These are phyloP conservation scores for Diaporthe citri DNA, from an alignment of 2,329 filamentous ascomycete species.

Conservation along the genomic window DNA sequence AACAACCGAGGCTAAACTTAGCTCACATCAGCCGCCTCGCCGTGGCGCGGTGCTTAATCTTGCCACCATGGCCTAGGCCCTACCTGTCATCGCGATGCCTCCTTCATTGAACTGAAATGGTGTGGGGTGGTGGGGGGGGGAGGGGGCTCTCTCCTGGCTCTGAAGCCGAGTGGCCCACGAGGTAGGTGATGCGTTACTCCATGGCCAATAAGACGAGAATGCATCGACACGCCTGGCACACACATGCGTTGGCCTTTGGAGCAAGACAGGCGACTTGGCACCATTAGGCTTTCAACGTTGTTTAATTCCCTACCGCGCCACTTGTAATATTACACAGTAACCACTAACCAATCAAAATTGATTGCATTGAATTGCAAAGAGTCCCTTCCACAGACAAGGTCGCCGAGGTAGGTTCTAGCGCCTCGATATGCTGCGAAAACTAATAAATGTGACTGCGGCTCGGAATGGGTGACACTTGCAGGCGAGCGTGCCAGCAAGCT, in stretches of 20 bases:
- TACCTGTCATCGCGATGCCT: background rate
- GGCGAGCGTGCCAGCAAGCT: background rate
- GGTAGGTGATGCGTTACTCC: background rate
- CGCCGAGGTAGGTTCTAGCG: background rate
- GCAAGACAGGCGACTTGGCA: constrained; percentile 3
- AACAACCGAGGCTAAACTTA: constrained; percentile 11
- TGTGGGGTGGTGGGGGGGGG: background rate
- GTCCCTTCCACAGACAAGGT: background rate
- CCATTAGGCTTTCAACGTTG: background rate
- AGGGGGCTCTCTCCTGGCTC: background rate
- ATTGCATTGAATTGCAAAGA: background rate
- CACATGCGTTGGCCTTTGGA: background rate
- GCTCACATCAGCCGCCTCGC: constrained; percentile 18
- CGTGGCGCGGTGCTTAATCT: constrained; percentile 24
- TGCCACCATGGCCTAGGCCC: constrained; percentile 7
- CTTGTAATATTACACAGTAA: background rate
- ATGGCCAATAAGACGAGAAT: background rate
- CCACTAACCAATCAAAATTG: constrained; percentile 1
- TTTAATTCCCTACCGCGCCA: background rate
- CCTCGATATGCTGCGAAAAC: background rate
- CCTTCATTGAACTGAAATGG: background rate
- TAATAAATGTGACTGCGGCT: background rate
- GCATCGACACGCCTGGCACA: background rate
- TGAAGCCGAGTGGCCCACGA: constrained; percentile 3
- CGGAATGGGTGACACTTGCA: background rate